Conservation (phyloP, 164 flowering plant genomes). For the Taxillus chinensis region DNA sequence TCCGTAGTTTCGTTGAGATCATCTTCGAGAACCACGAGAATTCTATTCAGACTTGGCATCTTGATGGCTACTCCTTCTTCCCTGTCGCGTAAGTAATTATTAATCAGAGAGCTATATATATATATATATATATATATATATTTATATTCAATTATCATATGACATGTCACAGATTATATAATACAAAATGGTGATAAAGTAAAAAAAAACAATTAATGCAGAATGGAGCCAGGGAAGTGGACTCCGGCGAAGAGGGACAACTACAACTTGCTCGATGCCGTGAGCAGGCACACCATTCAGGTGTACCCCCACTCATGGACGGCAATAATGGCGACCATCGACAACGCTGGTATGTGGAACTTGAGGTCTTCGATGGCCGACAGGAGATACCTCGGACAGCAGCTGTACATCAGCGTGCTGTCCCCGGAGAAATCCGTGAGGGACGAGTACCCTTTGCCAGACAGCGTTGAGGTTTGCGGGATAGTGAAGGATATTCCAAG, state of each 20-base stretch:
- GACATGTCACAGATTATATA: background rate
- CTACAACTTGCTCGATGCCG: conserved; percentile 51
- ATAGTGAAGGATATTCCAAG: background rate
- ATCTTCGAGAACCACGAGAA: conserved; percentile 50
- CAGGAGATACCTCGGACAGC: conserved; percentile 48
- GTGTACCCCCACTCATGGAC: conserved; percentile 65
- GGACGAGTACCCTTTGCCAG: conserved; percentile 16
- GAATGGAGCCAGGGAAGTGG: conserved; percentile 50
- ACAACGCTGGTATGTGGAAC: conserved; percentile 67
- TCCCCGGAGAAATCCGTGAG: conserved; percentile 12
- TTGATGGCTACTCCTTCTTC: conserved; percentile 56
- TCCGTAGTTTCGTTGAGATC: conserved; percentile 44
- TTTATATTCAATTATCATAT: background rate
- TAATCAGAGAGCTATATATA: no score
- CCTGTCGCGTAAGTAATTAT: conserved; percentile 37
- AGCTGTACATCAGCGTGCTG: conserved; percentile 35
- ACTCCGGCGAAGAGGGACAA: conserved; percentile 38
- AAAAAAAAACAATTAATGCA: background rate
- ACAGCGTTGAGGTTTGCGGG: conserved; percentile 10
- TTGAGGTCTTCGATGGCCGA: conserved; percentile 39
- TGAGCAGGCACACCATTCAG: conserved; percentile 46
- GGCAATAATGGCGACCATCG: conserved; percentile 42
- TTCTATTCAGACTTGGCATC: conserved; percentile 40
- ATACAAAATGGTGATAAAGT: background rate
- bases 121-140: background rate